These are phyloP conservation scores for Penicillium salamii DNA, from an alignment of 495 filamentous ascomycete genomes.

Conservation along the genomic window DNA sequence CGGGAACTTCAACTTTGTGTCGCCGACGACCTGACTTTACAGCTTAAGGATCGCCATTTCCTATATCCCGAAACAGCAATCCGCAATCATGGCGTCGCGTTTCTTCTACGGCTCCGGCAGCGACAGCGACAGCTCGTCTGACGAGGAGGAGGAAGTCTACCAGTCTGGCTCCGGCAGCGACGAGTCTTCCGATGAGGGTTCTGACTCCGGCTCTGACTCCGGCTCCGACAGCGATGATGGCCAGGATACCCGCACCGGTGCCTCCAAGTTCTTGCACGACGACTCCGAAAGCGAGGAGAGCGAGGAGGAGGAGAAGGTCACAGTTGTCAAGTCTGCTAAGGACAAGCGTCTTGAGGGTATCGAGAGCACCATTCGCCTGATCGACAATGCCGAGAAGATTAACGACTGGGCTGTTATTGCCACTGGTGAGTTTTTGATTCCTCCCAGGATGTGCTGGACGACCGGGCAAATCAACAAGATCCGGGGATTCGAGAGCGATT, in stretches of 20 bases:
- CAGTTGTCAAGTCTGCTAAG: constrained; percentile 91
- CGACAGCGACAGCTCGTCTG: constrained; percentile 75
- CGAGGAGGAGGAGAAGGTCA: constrained; percentile 77
- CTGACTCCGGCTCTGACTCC: constrained; percentile 17
- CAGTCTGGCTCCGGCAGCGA: constrained; percentile 73
- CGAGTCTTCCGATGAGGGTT: constrained; percentile 69
- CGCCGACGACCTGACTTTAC: constrained; percentile 26
- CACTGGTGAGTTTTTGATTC: constrained; percentile 67
- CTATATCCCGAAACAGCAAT: constrained; percentile 13
- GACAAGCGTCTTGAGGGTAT: constrained; percentile 95
- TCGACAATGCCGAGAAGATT: constrained; percentile 96
- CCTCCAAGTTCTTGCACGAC: constrained; percentile 77
- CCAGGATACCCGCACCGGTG: constrained; percentile 64
- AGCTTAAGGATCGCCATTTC: constrained; percentile 22
- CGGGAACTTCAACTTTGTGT: constrained; percentile 36
- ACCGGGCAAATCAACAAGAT: constrained; percentile 3
- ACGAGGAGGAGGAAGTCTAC: constrained; percentile 90
- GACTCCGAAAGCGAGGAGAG: constrained; percentile 75
- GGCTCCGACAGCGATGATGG: constrained; percentile 61
- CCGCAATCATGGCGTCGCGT: constrained; percentile 62
- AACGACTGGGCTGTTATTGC: constrained; percentile 94
- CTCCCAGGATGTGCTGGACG: neutral
- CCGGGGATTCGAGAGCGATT: constrained; percentile 3
- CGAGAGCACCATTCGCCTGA: constrained; percentile 80
- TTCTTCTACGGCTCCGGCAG: constrained; percentile 94